These are phyloP conservation scores for Xanthoconium purpureum DNA, from an alignment of 768 basidiomycete genomes.

Conservation along the genomic window DNA sequence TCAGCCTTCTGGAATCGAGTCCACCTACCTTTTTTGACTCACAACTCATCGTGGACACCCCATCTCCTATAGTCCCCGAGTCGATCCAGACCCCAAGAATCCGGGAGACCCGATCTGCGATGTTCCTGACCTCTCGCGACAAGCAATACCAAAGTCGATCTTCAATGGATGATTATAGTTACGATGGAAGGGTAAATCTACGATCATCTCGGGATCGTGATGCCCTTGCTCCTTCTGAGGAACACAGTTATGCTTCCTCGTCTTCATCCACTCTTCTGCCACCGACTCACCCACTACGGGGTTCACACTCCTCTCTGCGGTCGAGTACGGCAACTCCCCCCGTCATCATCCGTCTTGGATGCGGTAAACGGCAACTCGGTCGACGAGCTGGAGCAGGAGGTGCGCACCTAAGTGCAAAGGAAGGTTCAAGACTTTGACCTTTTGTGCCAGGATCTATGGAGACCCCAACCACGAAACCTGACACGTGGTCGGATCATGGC, in stretches of 20 bases:
- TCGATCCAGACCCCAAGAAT: not conserved
- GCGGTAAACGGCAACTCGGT: conserved; percentile 13
- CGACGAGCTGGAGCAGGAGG: conserved; percentile 2
- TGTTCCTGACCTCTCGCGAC: not conserved
- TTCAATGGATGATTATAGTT: not conserved
- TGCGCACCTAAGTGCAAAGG: not conserved
- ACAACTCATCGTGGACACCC: conserved; percentile 7
- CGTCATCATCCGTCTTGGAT: conserved; percentile 4
- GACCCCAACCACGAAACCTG: conserved; percentile 5
- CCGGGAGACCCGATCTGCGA: conserved; percentile 2
- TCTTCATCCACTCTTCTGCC: not conserved
- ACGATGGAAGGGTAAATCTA: not conserved
- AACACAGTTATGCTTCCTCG: not conserved
- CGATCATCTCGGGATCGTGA: not conserved
- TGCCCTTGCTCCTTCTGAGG: not conserved
- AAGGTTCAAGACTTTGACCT: not conserved
- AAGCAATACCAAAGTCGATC: not conserved
- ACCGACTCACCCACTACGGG: not conserved
- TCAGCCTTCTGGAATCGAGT: conserved; percentile 32
- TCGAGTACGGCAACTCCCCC: not conserved
- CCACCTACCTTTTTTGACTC: conserved; percentile 19
- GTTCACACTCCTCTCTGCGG: not conserved
- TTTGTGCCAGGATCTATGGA: not conserved
- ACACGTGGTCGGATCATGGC: conserved; percentile 17
- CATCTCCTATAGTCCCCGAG: not conserved